A percentile compares a stretch with the other conserved stretches of the same genome.
Conservation (phyloP, 129 eudicot genomes). For the Glebionis coronaria region DNA sequence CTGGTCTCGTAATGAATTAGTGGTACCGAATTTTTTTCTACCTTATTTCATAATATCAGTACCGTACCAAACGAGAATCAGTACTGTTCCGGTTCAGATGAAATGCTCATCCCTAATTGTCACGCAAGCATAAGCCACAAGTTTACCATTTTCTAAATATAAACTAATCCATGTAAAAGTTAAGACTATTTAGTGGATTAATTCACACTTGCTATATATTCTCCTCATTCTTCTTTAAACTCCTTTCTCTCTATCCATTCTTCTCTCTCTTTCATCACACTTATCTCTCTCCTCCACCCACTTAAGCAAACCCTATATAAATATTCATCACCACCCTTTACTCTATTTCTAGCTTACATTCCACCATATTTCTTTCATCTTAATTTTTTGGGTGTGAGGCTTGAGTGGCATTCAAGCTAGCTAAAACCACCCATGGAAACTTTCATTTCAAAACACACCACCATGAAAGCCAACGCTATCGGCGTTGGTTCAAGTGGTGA, state of each 20-base stretch:
- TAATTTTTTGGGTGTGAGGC: slow-evolving; percentile 22
- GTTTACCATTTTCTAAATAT: not conserved
- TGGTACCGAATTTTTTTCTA: no score
- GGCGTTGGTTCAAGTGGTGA: not conserved
- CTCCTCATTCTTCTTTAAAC: slow-evolving; percentile 16
- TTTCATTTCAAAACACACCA: not conserved
- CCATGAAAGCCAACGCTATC: not conserved
- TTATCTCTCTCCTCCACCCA: slow-evolving; percentile 16
- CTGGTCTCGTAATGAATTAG: no score
- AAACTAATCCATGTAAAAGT: slow-evolving; percentile 14
- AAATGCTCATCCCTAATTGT: no score
- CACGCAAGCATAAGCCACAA: no score
- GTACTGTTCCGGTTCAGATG: no score
- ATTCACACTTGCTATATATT: slow-evolving; percentile 28
- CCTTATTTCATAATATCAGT: no score
- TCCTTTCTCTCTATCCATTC: no score
- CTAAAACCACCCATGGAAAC: slow-evolving; percentile 32
- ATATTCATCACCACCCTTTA: slow-evolving; percentile 22
- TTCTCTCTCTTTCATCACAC: not conserved
- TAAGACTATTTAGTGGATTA: slow-evolving; percentile 31
- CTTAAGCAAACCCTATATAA: slow-evolving; percentile 21
- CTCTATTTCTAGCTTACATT: slow-evolving; percentile 20
- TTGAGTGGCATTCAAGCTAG: slow-evolving; percentile 28
- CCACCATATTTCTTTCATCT: slow-evolving; percentile 1
- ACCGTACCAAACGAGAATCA: no score